phyloP scores from a whole-genome alignment of 805 yeast species.

The Kodamaea hsintzibuensis region DNA sequence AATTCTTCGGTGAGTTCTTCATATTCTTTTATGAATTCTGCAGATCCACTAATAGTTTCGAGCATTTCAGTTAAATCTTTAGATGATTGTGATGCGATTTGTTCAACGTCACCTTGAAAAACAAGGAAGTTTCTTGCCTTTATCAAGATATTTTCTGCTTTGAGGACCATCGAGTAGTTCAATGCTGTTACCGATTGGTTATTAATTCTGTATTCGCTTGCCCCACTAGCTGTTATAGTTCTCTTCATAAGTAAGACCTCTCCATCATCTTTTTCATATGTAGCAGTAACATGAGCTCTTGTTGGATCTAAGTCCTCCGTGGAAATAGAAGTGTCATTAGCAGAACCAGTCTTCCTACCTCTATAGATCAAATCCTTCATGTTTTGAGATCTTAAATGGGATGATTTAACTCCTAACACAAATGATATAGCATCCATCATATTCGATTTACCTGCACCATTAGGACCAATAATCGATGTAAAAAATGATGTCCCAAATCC shows the following conservation, averaged over 20 bases:
- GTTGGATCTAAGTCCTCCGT: constrained; percentile 38
- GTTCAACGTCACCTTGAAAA: constrained; percentile 96
- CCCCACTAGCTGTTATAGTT: constrained; percentile 56
- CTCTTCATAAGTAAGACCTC: constrained; percentile 63
- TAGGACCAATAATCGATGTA: constrained; percentile 95
- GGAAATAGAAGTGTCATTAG: constrained; percentile 18
- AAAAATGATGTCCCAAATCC: constrained; percentile 84
- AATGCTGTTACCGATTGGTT: constrained; percentile 57
- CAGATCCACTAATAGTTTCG: constrained; percentile 84
- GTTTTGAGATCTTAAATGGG: constrained; percentile 71
- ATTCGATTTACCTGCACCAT: constrained; percentile 96
- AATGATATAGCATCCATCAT: constrained; percentile 97
- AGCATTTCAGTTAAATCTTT: constrained; percentile 68
- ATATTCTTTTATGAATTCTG: constrained; percentile 65
- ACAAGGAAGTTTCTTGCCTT: constrained; percentile 91
- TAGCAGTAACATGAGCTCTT: constrained; percentile 74
- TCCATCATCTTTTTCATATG: constrained; percentile 66
- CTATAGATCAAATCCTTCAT: constrained; percentile 80
- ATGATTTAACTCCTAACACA: constrained; percentile 80
- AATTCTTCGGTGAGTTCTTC: constrained; percentile 61
- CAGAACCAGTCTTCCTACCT: constrained; percentile 44
- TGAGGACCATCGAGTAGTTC: constrained; percentile 66
- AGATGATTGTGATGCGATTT: constrained; percentile 85
- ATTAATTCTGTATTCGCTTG: constrained; percentile 69
- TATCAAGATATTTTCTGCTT: constrained; percentile 76